These are phyloP conservation scores for Pseudogymnoascus sp. DNA, from an alignment of 2,329 filamentous ascomycete genomes.

Conservation along the genomic window DNA sequence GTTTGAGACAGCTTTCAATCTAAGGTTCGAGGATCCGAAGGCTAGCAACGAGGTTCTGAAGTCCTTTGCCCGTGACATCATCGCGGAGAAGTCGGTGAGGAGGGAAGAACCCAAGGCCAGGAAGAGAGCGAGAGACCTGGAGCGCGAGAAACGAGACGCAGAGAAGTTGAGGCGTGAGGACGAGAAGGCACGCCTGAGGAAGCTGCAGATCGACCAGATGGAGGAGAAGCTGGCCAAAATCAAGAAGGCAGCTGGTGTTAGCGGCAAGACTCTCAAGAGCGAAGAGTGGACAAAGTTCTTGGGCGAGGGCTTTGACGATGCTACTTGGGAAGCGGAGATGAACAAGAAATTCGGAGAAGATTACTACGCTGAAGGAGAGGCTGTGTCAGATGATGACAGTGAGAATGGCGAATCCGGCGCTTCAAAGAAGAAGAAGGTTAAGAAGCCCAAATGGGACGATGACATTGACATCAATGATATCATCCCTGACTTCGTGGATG, in stretches of 20 bases:
- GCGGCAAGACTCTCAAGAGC: slow-evolving; percentile 58
- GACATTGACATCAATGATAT: slow-evolving; percentile 96
- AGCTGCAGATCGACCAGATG: slow-evolving; percentile 84
- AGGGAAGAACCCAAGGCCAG: slow-evolving; percentile 73
- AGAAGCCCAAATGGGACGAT: slow-evolving; percentile 90
- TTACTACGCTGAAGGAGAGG: slow-evolving; percentile 72
- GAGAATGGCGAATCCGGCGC: slow-evolving; percentile 45
- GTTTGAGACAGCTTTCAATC: slow-evolving; percentile 89
- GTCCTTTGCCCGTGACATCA: slow-evolving; percentile 82
- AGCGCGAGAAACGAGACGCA: slow-evolving; percentile 69
- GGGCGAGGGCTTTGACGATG: slow-evolving; percentile 81
- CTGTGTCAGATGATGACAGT: slow-evolving; percentile 55
- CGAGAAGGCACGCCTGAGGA: slow-evolving; percentile 76
- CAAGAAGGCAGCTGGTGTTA: slow-evolving; percentile 78
- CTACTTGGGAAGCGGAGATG: slow-evolving; percentile 89
- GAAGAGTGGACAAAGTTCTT: slow-evolving; percentile 81
- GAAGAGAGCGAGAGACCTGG: slow-evolving; percentile 70
- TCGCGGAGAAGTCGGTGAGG: slow-evolving; percentile 74
- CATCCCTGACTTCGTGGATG: slow-evolving; percentile 76
- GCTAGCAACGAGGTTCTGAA: slow-evolving; percentile 82
- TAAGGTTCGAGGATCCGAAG: slow-evolving; percentile 87
- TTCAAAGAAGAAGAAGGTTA: slow-evolving; percentile 47
- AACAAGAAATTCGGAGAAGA: slow-evolving; percentile 77
- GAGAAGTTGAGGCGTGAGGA: slow-evolving; percentile 69
- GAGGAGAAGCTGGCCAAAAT: slow-evolving; percentile 82